phyloP scores from a whole-genome alignment of 2,329 filamentous ascomycete genomes.

The Amauroascus niger region DNA sequence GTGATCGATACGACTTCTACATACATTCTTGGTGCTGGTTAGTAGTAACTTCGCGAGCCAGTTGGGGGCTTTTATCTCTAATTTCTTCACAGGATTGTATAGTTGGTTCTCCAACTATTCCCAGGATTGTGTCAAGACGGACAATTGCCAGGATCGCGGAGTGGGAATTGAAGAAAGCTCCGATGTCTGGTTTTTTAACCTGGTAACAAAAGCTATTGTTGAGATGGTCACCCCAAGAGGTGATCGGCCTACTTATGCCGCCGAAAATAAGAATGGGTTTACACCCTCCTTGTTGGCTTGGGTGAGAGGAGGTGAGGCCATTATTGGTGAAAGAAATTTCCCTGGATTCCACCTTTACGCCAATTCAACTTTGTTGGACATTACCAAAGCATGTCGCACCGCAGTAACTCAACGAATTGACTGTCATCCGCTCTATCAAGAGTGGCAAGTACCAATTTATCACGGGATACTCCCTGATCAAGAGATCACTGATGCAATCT shows the following conservation, averaged over 20 bases:
- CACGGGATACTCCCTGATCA: background rate
- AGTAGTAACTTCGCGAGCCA: background rate
- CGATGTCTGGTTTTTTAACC: slow-evolving; percentile 14
- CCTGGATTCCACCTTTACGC: background rate
- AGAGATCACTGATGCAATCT: background rate
- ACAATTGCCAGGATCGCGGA: slow-evolving; percentile 6
- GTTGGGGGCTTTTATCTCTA: background rate
- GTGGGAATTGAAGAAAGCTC: slow-evolving; percentile 2
- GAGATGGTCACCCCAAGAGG: background rate
- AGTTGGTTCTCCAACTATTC: slow-evolving; percentile 6
- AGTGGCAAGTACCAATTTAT: background rate
- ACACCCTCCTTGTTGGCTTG: background rate
- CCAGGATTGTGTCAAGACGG: slow-evolving; percentile 9
- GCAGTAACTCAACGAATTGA: background rate
- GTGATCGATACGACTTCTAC: background rate
- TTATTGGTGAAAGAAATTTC: background rate
- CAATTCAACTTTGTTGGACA: no score
- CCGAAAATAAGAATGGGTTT: background rate
- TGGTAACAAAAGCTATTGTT: slow-evolving; percentile 12
- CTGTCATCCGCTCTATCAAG: background rate
- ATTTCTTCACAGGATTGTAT: slow-evolving; percentile 2
- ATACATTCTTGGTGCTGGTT: background rate
- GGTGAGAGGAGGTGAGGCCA: background rate
- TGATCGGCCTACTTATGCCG: background rate
- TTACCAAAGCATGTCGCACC: background rate